Percentiles rank a stretch among this genome's conserved stretches.
Evolutionary conservation across 2,329 filamentous ascomycete species (phyloP).

Genomic region (Leptosphaerulina australis): DNA sequence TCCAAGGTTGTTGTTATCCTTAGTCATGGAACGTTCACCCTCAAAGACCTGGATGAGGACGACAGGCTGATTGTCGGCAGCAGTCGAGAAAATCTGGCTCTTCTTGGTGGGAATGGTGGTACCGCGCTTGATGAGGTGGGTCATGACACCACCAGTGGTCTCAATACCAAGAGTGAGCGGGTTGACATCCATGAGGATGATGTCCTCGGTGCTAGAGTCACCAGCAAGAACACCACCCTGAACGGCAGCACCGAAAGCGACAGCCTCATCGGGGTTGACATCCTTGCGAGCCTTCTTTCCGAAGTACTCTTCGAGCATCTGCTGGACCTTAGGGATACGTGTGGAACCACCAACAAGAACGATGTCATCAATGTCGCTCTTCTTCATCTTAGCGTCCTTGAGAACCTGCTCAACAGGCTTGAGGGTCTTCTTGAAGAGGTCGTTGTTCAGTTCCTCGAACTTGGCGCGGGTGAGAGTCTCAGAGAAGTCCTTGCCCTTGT

Average conservation of each 20-base stretch:
- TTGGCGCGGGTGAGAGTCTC: slow-evolving; percentile 98
- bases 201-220: slow-evolving; percentile 76
- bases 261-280: slow-evolving; percentile 99
- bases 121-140: slow-evolving; percentile 92
- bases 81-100: slow-evolving; percentile 97
- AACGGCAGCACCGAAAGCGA: slow-evolving; percentile 95
- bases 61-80: slow-evolving; percentile 93
- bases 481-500: slow-evolving; percentile 95
- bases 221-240: slow-evolving; percentile 95
- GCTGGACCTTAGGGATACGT: slow-evolving; percentile 97
- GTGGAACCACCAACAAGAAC: slow-evolving; percentile 98
- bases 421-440: slow-evolving; percentile 98
- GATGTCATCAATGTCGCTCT: slow-evolving; percentile 92
- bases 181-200: slow-evolving; percentile 98
- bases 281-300: slow-evolving; percentile 98
- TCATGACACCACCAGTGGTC: slow-evolving; percentile 97
- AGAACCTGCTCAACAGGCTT: slow-evolving; percentile 99
- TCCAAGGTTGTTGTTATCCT: slow-evolving; percentile 93
- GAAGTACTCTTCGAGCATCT: slow-evolving; percentile 95
- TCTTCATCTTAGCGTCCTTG: slow-evolving; percentile 97
- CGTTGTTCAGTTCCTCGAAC: slow-evolving; percentile 99
- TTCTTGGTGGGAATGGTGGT: slow-evolving; percentile 95
- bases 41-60: slow-evolving; percentile 96
- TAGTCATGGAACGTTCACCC: slow-evolving; percentile 91
- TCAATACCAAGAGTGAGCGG: slow-evolving; percentile 95